Percentiles rank a stretch among this genome's conserved stretches.
These are phyloP conservation scores for Yamadazyma pseudoaaseri DNA, from an alignment of 1,139 yeast species.

Conservation along the genomic window DNA sequence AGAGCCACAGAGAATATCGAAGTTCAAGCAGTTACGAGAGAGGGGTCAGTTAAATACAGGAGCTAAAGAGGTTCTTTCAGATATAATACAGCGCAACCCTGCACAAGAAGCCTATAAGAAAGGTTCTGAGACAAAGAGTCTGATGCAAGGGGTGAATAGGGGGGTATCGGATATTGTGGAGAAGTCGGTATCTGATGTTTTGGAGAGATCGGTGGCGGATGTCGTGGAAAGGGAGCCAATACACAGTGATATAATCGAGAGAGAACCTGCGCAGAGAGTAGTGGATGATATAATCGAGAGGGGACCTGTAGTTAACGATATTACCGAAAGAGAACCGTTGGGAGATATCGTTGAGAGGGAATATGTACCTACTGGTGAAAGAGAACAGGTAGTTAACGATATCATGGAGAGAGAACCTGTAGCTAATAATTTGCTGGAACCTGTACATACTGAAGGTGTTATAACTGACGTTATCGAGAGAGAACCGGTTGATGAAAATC, in stretches of 20 bases:
- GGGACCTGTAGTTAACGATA: constrained; percentile 2
- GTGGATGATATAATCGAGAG: constrained; percentile 6
- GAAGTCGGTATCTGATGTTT: constrained; percentile 8
- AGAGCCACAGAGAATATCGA: constrained; percentile 34
- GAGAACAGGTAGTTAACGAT: constrained; percentile 3
- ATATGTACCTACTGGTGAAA: too few species aligned
- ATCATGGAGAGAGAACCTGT: neutral
- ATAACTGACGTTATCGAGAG: neutral
- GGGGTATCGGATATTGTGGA: constrained; percentile 10
- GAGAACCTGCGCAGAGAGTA: neutral
- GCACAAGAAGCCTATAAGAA: neutral
- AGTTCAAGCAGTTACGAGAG: constrained; percentile 23
- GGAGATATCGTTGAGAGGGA: constrained; percentile 9
- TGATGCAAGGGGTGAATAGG: too few species aligned
- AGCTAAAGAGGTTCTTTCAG: neutral
- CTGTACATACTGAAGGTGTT: too few species aligned
- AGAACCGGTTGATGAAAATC: neutral
- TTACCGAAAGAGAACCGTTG: neutral
- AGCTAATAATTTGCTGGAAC: neutral
- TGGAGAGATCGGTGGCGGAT: constrained; percentile 8
- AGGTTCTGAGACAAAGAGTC: constrained; percentile 6
- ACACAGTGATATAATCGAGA: neutral
- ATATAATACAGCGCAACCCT: neutral
- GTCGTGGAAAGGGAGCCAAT: constrained; percentile 7
- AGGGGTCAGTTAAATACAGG: constrained; percentile 3